Conservation (phyloP, 2,329 filamentous ascomycete species). For the Penicillium sp. region DNA sequence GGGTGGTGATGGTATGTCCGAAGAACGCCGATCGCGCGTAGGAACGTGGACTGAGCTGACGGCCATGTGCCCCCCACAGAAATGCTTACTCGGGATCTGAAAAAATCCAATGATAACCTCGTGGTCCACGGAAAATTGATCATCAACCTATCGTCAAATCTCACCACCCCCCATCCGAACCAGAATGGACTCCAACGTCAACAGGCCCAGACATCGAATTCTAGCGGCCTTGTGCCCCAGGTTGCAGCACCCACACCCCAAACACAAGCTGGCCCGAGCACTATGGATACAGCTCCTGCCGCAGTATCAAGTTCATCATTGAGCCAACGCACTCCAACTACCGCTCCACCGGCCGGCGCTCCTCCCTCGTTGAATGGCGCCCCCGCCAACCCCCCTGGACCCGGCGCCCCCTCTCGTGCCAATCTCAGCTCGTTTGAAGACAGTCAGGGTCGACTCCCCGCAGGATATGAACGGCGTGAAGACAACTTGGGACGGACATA, state of each 20-base stretch:
- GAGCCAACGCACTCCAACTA: constrained; percentile 35
- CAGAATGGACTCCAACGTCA: constrained; percentile 41
- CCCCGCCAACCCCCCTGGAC: constrained; percentile 32
- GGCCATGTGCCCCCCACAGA: constrained; percentile 51
- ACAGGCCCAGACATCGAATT: constrained; percentile 35
- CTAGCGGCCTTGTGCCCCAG: constrained; percentile 41
- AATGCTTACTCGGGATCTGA: constrained; percentile 95
- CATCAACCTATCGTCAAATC: constrained; percentile 90
- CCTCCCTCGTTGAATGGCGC: constrained; percentile 42
- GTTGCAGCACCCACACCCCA: constrained; percentile 27
- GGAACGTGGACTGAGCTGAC: constrained; percentile 15
- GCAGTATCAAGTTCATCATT: constrained; percentile 36
- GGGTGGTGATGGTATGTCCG: constrained; percentile 77
- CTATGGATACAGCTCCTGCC: constrained; percentile 30
- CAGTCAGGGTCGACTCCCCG: constrained; percentile 84
- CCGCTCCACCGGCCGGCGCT: constrained; percentile 39
- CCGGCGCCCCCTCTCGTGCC: constrained; percentile 46
- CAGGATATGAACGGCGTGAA: constrained; percentile 93
- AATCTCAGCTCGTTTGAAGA: constrained; percentile 93
- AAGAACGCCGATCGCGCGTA: constrained; percentile 3
- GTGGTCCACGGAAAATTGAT: constrained; percentile 98
- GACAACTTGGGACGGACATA: constrained; percentile 94
- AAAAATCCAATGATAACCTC: constrained; percentile 96
- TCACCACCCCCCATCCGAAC: constrained; percentile 65
- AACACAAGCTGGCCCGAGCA: constrained; percentile 28